Percentiles rank a stretch among this genome's conserved stretches.
Evolutionary conservation across 2,329 filamentous ascomycete species (phyloP).

Genomic region (Beauveria caledonica): DNA sequence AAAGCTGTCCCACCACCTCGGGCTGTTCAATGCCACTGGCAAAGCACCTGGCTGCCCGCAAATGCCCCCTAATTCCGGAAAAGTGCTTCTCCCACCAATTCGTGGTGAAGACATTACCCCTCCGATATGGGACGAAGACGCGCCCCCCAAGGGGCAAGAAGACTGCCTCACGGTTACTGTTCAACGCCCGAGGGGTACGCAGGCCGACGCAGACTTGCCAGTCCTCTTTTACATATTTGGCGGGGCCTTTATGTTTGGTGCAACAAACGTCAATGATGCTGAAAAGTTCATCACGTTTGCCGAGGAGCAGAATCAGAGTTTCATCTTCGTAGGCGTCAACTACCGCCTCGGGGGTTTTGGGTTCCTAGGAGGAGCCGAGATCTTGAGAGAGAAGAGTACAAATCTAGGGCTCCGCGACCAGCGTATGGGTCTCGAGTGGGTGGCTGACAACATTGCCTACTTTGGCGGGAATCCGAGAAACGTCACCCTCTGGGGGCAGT

Average conservation of each 20-base stretch:
- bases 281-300: constrained; percentile 25
- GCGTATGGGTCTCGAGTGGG: constrained; percentile 52
- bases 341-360: constrained; percentile 56
- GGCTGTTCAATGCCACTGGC: constrained; percentile 37
- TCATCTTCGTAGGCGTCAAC: constrained; percentile 57
- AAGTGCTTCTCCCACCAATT: not conserved
- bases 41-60: constrained; percentile 49
- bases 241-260: constrained; percentile 36
- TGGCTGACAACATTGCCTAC: constrained; percentile 53
- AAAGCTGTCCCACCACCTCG: constrained; percentile 26
- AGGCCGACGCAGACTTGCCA: constrained; percentile 36
- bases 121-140: not conserved
- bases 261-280: constrained; percentile 30
- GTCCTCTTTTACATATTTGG: constrained; percentile 52
- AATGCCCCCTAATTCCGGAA: constrained; percentile 24
- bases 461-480: constrained; percentile 59
- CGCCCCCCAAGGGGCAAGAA: constrained; percentile 32
- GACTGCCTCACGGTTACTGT: constrained; percentile 45
- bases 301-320: constrained; percentile 39
- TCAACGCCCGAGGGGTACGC: constrained; percentile 35
- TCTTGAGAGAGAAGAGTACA: constrained; percentile 44
- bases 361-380: constrained; percentile 49
- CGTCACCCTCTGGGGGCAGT: constrained; percentile 59
- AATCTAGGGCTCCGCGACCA: constrained; percentile 57
- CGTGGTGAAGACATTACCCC: not conserved